phyloP scores from a whole-genome alignment of 192 early-diverging fungal species.

The Coemansia sp. region DNA sequence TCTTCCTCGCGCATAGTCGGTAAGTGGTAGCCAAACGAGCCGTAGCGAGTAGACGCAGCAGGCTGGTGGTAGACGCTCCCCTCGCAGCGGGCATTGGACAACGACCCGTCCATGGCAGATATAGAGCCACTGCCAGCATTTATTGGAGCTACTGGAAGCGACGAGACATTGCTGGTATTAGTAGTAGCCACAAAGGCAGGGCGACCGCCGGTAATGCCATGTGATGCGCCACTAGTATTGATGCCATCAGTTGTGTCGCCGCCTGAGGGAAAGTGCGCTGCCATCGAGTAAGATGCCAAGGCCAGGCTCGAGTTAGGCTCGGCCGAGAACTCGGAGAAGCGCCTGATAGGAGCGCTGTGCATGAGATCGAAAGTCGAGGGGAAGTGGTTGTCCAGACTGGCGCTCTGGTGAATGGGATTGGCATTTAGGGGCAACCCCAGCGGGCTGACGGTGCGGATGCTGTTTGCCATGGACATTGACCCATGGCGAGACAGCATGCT shows the following conservation, averaged over 20 bases:
- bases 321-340: conserved; percentile 32
- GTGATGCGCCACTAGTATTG: conserved; percentile 31
- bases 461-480: conserved; percentile 35
- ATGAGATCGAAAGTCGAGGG: conserved; percentile 20
- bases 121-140: neutral
- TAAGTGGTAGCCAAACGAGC: conserved; percentile 36
- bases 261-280: conserved; percentile 15
- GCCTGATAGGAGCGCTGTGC: conserved; percentile 18
- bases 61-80: neutral
- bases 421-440: conserved; percentile 37
- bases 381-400: conserved; percentile 47
- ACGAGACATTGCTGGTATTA: conserved; percentile 9
- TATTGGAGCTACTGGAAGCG: conserved; percentile 2
- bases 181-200: neutral
- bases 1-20: conserved; percentile 54
- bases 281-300: conserved; percentile 39
- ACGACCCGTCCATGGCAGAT: neutral
- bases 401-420: conserved; percentile 43
- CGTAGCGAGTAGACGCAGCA: conserved; percentile 22
- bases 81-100: neutral
- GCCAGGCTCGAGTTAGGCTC: conserved; percentile 25
- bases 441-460: conserved; percentile 48
- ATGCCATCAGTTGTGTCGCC: conserved; percentile 14
- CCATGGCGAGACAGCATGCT: conserved; percentile 51
- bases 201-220: conserved; percentile 20